Percentiles rank a stretch among this genome's conserved stretches.
phyloP scores from a whole-genome alignment of 352 stramenopile species.

The Plasmopara viticola region DNA sequence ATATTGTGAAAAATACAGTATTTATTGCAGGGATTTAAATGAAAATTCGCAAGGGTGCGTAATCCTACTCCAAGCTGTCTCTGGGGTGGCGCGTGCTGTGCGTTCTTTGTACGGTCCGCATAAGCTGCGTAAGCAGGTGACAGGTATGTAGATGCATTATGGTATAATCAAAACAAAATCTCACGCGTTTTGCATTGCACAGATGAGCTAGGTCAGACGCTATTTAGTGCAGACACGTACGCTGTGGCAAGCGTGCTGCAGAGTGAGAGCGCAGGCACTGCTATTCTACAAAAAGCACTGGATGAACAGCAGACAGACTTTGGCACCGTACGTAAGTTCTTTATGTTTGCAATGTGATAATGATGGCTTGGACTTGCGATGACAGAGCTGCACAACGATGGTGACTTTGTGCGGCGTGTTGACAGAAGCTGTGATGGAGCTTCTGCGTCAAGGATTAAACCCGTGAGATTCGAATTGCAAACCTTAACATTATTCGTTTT shows the following conservation, averaged over 20 bases:
- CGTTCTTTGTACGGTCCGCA: slow-evolving; percentile 23
- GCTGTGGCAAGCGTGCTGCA: slow-evolving; percentile 17
- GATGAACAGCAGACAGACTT: slow-evolving; percentile 13
- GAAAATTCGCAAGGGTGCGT: neutral
- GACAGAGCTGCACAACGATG: slow-evolving; percentile 20
- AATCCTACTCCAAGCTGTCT: slow-evolving; percentile 18
- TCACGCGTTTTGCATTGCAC: neutral
- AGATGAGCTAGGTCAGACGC: slow-evolving; percentile 17
- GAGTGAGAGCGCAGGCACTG: slow-evolving; percentile 21
- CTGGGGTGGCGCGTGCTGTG: slow-evolving; percentile 13
- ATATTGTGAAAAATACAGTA: too few relatives aligned
- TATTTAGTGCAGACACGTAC: slow-evolving; percentile 21
- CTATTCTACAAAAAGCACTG: slow-evolving; percentile 24
- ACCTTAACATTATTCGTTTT: neutral
- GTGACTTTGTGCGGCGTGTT: slow-evolving; percentile 18
- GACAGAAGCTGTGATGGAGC: slow-evolving; percentile 11
- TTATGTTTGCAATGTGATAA: neutral
- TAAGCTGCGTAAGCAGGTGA: slow-evolving; percentile 25
- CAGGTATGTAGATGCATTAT: slow-evolving; percentile 1
- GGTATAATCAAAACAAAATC: neutral
- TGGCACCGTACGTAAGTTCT: slow-evolving; percentile 12
- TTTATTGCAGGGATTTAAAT: neutral
- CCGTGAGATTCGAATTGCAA: slow-evolving; percentile 5
- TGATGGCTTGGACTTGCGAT: slow-evolving; percentile 3
- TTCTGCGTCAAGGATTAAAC: slow-evolving; percentile 11